Conservation (phyloP, 495 filamentous ascomycete species). For the Cetradonia linearis region DNA sequence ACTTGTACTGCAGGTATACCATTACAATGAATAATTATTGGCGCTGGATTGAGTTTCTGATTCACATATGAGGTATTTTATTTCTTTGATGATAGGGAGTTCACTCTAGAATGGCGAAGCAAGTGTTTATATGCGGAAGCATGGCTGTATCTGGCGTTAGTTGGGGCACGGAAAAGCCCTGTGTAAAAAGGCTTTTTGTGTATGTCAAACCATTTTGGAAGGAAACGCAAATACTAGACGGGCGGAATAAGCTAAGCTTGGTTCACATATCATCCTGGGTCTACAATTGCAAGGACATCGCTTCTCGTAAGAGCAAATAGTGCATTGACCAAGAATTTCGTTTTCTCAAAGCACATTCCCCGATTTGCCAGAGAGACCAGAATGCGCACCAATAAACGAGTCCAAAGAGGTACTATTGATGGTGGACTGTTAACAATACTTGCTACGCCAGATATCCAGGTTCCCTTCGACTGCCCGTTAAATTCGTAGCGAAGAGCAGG, state of each 20-base stretch:
- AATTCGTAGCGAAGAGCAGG: too few relatives aligned
- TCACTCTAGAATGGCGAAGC: neutral
- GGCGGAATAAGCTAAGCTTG: neutral
- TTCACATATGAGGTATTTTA: conserved; percentile 1
- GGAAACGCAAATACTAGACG: conserved; percentile 8
- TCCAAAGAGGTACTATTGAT: too few relatives aligned
- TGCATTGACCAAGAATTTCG: too few relatives aligned
- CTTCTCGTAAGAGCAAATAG: too few relatives aligned
- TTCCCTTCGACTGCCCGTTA: too few relatives aligned
- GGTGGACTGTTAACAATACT: too few relatives aligned
- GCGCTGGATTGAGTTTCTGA: conserved; percentile 1
- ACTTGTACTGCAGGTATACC: conserved; percentile 54
- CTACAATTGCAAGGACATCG: neutral
- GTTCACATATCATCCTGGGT: neutral
- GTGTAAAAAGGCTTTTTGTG: conserved; percentile 13
- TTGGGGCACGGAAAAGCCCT: neutral
- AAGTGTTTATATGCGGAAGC: conserved; percentile 11
- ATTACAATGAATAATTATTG: conserved; percentile 70
- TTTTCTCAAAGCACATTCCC: neutral
- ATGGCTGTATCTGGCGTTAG: conserved; percentile 5
- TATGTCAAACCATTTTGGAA: conserved; percentile 9
- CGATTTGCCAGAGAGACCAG: too few relatives aligned
- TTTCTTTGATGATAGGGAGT: neutral
- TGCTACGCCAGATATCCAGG: too few relatives aligned
- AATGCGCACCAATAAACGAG: too few relatives aligned